Conservation (phyloP, 176 grass and related monocot species). For the Avena eriantha region DNA sequence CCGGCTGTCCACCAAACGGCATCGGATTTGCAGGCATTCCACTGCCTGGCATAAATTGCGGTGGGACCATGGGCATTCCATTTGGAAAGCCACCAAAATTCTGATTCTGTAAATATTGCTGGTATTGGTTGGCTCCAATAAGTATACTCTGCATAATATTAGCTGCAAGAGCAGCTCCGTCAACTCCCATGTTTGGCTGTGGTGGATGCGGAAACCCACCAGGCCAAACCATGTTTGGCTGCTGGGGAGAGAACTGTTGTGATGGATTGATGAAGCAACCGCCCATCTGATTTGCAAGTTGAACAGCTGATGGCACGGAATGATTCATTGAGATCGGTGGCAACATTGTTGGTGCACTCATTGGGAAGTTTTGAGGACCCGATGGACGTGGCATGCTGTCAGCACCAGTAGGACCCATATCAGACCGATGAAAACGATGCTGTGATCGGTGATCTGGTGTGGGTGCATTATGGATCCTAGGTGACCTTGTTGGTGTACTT, state of each 20-base stretch:
- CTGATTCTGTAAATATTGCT: constrained; percentile 56
- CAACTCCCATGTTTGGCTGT: constrained; percentile 50
- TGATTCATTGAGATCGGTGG: constrained; percentile 37
- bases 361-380: constrained; percentile 36
- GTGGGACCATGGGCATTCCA: constrained; percentile 50
- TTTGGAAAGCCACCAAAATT: constrained; percentile 48
- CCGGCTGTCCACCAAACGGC: constrained; percentile 26
- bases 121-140: constrained; percentile 42
- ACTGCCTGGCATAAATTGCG: constrained; percentile 42
- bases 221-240: constrained; percentile 55
- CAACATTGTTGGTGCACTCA: constrained; percentile 38
- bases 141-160: constrained; percentile 57
- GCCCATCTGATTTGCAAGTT: constrained; percentile 53
- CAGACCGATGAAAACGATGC: constrained; percentile 13
- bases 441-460: constrained; percentile 23
- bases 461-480: constrained; percentile 29
- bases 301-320: constrained; percentile 43
- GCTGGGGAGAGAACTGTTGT: constrained; percentile 58
- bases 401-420: constrained; percentile 32
- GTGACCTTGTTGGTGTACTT: background rate
- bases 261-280: constrained; percentile 52
- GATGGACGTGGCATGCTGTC: background rate
- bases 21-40: constrained; percentile 38
- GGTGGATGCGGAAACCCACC: constrained; percentile 38
- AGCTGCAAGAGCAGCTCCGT: constrained; percentile 57